Base-by-base conservation (phyloP, 345 rosid genomes). In the Eucalyptus globulus region DNA sequence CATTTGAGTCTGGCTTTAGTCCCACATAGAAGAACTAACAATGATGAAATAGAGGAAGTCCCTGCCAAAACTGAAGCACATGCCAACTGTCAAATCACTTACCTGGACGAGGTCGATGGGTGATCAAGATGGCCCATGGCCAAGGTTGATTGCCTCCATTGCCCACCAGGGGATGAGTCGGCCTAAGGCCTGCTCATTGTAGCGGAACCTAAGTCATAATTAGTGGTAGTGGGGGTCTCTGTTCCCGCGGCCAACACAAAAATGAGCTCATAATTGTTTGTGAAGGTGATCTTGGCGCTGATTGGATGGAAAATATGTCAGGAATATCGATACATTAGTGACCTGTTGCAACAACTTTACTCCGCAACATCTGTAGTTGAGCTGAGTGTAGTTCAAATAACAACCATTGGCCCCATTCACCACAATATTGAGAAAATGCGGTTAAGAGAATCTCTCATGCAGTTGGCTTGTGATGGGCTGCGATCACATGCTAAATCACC, bases 91-190 rank as follows among this genome's bases (percentile, higher is more conserved):
- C 4, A 34, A 88, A 27, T 44, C 86, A 86, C 91, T 87, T 91
- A 89, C 90, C 91, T 88, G 92, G 89, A 91, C 37, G 83, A 51
- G 91, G 90, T 91, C 90, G 3, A 89, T 26, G 86, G 91, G 47
- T 2, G 90, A 92, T 90, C 93, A 37, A 2, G 2, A 67, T 80
- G 88, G 11, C 19, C 44, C 86, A 92, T 81, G 92, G 89, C 90
- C 92, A 16, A 51, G 90, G 89, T 9, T 80, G 87, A 91, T 34
- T 90, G 86, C 44, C 87, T 80, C 88, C 88, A 90, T 86, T 90
- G 92, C 92, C 47, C 89, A 34, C 19, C 2, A 1, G 91, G 89
- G 19, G 60, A 80, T 49, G 92, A 47, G 89, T 56, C 40, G 0
- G 16, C 60, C 87, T 87, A 88, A 89, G 89, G 91, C 90, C 93